These are phyloP conservation scores for Nannochloris sp. DNA, from an alignment of 139 green algal species.

Conservation along the genomic window DNA sequence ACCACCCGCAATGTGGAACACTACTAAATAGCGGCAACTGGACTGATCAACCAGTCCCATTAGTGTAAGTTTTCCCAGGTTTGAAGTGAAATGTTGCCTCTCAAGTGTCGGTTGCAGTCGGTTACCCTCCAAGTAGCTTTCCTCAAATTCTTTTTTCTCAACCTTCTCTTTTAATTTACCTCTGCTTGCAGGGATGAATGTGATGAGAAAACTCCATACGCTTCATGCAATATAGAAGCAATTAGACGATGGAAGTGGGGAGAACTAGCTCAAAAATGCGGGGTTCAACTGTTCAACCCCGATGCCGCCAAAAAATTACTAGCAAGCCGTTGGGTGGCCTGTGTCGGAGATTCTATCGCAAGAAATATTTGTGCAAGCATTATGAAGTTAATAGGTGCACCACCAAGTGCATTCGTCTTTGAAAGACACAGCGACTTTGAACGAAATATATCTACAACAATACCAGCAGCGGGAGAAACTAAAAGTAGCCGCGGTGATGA, in stretches of 20 bases:
- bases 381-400: not conserved
- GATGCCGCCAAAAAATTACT: not conserved
- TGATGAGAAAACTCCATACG: not conserved
- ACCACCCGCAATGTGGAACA: not conserved
- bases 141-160: not conserved
- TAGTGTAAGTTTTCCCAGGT: not conserved
- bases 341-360: conserved; percentile 3
- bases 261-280: not conserved
- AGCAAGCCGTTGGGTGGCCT: not conserved
- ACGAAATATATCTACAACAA: too few species aligned
- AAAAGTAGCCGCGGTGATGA: too few species aligned
- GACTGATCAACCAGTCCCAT: not conserved
- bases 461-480: too few species aligned
- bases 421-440: conserved; percentile 6
- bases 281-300: not conserved
- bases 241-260: not conserved
- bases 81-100: too few species aligned
- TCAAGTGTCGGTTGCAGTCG: not conserved
- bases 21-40: not conserved
- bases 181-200: not conserved
- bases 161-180: not conserved
- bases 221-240: not conserved
- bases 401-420: not conserved
- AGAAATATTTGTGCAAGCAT: not conserved
- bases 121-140: not conserved